Percentiles rank a stretch among this genome's conserved stretches.
These are phyloP conservation scores for Cladosporium sp. DNA, from an alignment of 2,329 filamentous ascomycete genomes.

Conservation along the genomic window DNA sequence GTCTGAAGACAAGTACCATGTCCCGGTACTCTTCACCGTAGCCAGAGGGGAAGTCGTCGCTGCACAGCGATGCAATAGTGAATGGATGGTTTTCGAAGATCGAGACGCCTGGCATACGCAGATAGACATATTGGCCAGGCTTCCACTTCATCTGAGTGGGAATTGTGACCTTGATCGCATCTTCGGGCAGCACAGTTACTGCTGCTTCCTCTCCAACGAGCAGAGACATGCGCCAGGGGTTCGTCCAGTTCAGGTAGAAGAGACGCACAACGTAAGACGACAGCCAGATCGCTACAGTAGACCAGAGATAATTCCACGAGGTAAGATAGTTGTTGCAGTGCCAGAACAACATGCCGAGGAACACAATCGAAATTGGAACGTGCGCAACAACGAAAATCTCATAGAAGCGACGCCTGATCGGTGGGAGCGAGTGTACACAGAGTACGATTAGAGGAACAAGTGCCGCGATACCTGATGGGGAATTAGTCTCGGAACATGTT, in stretches of 20 bases:
- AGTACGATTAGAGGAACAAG: slow-evolving; percentile 78
- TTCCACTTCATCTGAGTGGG: slow-evolving; percentile 90
- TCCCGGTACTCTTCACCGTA: slow-evolving; percentile 86
- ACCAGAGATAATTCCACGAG: slow-evolving; percentile 85
- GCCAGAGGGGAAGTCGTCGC: slow-evolving; percentile 86
- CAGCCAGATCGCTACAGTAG: slow-evolving; percentile 74
- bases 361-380: slow-evolving; percentile 73
- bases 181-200: slow-evolving; percentile 83
- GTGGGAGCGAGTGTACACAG: slow-evolving; percentile 76
- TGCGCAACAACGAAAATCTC: slow-evolving; percentile 82
- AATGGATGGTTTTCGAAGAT: slow-evolving; percentile 92
- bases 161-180: slow-evolving; percentile 92
- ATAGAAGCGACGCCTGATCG: slow-evolving; percentile 72
- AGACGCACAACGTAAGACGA: slow-evolving; percentile 69
- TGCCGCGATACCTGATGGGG: slow-evolving; percentile 54
- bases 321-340: slow-evolving; percentile 89
- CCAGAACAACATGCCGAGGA: slow-evolving; percentile 87
- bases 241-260: slow-evolving; percentile 86
- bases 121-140: slow-evolving; percentile 90
- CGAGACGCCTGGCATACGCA: slow-evolving; percentile 89
- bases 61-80: slow-evolving; percentile 88
- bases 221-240: slow-evolving; percentile 73
- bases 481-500: slow-evolving; percentile 10
- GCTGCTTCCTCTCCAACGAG: slow-evolving; percentile 88
- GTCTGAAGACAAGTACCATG: slow-evolving; percentile 85